phyloP scores from a whole-genome alignment of 1,284 basidiomycete genomes.

The Kwoniella shivajii region DNA sequence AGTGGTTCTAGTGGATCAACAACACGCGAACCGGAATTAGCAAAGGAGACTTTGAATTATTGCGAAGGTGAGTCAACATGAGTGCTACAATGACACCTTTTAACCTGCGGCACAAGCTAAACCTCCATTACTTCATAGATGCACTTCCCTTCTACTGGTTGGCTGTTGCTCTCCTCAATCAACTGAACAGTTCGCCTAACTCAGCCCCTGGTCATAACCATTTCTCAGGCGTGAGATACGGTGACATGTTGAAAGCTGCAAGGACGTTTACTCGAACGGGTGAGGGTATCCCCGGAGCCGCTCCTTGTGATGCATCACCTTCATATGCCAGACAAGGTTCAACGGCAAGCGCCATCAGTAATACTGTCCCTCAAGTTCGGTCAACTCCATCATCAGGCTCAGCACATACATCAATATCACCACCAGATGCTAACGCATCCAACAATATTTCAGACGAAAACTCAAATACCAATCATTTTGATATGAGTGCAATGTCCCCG shows the following conservation, averaged over 20 bases:
- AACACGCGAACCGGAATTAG: conserved; percentile 1
- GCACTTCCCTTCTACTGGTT: conserved; percentile 57
- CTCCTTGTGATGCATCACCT: neutral
- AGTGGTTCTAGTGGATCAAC: conserved; percentile 1
- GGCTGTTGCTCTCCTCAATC: conserved; percentile 49
- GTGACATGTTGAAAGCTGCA: conserved; percentile 49
- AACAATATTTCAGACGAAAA: neutral
- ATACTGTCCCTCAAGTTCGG: neutral
- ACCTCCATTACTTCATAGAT: conserved; percentile 28
- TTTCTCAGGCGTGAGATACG: conserved; percentile 41
- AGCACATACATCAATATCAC: neutral
- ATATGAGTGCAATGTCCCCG: conserved; percentile 4
- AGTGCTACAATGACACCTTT: neutral
- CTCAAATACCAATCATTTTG: neutral
- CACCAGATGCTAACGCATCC: neutral
- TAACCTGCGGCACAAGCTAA: neutral
- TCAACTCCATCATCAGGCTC: neutral
- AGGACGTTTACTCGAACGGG: conserved; percentile 49
- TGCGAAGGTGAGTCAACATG: conserved; percentile 41
- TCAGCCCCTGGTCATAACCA: conserved; percentile 38
- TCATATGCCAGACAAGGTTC: conserved; percentile 8
- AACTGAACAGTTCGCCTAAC: conserved; percentile 35
- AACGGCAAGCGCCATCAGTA: conserved; percentile 1
- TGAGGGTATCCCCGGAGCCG: conserved; percentile 33
- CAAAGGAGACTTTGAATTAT: conserved; percentile 34